Base-by-base conservation (phyloP, 163 green algal genomes). In the Scenedesmus sp. region DNA sequence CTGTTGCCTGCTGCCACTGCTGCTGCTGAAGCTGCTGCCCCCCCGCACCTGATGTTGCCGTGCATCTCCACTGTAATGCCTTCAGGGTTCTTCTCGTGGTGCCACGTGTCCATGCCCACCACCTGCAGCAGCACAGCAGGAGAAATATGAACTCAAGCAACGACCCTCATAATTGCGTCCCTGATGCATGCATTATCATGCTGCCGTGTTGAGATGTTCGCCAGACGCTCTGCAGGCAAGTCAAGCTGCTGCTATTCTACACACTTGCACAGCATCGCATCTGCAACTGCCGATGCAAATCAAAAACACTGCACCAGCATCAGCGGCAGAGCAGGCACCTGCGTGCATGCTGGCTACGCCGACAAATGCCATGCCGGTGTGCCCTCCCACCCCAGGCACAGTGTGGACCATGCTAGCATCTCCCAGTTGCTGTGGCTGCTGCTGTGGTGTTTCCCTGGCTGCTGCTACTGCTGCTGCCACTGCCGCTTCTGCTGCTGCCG, bases 11-110 rank as follows among this genome's bases (percentile, higher is more conserved):
- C 74, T 82, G 74, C 26, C 70, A 81, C 2, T 7, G 15, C 83
- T n/a, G 23, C 74, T 56, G n/a, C 74, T 56, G 74, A 2, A 56
- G 10, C 18, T 23, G 46, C 52, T 54, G 46, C 23, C 34, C 87
- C n/a, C n/a, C n/a, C n/a, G 1, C 82, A 94, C 94, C 94, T 94
- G 82, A 99, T 98, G 92, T 97, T 98, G 77, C 98, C 98, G 92
- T 99, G 98, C 95, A 99, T 98, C 92, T 99, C 97, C 13, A 99
- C 96, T 0, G 97, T 98, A 16, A 93, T 89, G 23, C 97, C 96
- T 7, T 94, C 55, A 1, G 97, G 94, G 92, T 98, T 97, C 26
- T 88, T 86, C 85, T 97, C 94, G 64, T 96, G 95, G 93, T 99
- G 96, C 97, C 97, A 99, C 0, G 96, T 97, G 93, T 96, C 93